Evolutionary conservation across 2,329 filamentous ascomycete species (phyloP), one percentile per base, ranked within the genome.

Genomic region (Ceratocystis ficicola): DNA sequence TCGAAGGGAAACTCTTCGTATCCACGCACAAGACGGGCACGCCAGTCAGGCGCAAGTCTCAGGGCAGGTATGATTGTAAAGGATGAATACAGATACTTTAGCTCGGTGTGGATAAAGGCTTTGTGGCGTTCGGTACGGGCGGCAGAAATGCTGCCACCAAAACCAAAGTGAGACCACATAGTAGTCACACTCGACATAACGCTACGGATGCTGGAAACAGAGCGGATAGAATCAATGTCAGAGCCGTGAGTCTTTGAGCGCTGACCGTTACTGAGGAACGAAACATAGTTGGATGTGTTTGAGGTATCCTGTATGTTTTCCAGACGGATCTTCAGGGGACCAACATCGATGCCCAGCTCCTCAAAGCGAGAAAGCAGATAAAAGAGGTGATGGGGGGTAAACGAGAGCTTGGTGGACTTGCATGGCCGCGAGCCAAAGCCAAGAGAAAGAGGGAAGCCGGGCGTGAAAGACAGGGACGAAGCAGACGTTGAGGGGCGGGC

Each of bases 1-100:
- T 99, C 94, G 75, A 97, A 96, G 2, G 94, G 94, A 70, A 97
- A 99, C 75, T 96, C 93, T 75, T 99, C 94, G 73, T 94, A 97
- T 32, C 93, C 93, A 70, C 87, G 84, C 70, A 99, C 96, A 68
- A 96, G 79, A 64, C 88, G 86, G 62, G 93, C 92, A 70, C 90
- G 89, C 79, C 91, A 92, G 75, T 99, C 94, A n/a, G 92, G 92
- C 32, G 92, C 86, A 65, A 99, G 80, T 69, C 88, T 86, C 69
- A 99, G 79, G 73, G 90, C 96, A 0, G 94, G 94, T 55, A 99
- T 95, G 77, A 97, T 99, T 72, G 94, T 99, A 74, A 97, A 99
- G 66, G 94, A 90, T 52, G 94, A 97, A 77, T 96, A 99, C 44
- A 99, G 81, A 74, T 99, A 97, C 75, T 93, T 96, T 70, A 96